A percentile compares a stretch with the other conserved stretches of the same genome.
Evolutionary conservation across 73 alveolate species (phyloP).

Genomic region (Tetrahymena malaccensis): DNA sequence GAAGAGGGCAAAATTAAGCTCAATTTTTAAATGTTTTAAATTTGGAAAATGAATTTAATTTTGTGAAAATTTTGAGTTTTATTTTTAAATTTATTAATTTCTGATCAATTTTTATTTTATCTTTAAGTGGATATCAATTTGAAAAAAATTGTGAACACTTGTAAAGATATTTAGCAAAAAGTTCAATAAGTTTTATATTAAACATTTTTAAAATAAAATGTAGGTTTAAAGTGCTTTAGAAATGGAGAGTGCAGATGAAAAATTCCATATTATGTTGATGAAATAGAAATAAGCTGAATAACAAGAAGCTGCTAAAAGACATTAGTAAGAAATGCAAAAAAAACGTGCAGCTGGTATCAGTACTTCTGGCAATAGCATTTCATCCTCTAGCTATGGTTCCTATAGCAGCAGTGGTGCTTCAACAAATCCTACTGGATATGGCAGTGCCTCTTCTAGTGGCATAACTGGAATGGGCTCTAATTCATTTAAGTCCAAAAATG

Average conservation of each 20-base stretch:
- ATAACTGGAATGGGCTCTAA: not conserved
- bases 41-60: not conserved
- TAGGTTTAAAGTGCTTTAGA: conserved; percentile 72
- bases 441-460: not conserved
- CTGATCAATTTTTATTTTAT: not conserved
- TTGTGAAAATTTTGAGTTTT: not conserved
- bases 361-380: not conserved
- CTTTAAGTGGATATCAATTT: not conserved
- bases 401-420: not conserved
- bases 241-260: conserved; percentile 96
- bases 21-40: not conserved
- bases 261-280: conserved; percentile 52
- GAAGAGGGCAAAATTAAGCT: not conserved
- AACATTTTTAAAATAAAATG: not conserved
- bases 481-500: not conserved
- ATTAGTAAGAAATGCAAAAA: not conserved
- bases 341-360: not conserved
- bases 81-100: not conserved
- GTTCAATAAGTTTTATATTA: not conserved
- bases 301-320: not conserved
- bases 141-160: not conserved
- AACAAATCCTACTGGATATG: not conserved
- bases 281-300: conserved; percentile 1
- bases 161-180: not conserved
- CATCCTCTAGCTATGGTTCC: not conserved